Evolutionary conservation across 2,329 filamentous ascomycete genomes (phyloP).

Genomic region (Dactylellina drechsleri): DNA sequence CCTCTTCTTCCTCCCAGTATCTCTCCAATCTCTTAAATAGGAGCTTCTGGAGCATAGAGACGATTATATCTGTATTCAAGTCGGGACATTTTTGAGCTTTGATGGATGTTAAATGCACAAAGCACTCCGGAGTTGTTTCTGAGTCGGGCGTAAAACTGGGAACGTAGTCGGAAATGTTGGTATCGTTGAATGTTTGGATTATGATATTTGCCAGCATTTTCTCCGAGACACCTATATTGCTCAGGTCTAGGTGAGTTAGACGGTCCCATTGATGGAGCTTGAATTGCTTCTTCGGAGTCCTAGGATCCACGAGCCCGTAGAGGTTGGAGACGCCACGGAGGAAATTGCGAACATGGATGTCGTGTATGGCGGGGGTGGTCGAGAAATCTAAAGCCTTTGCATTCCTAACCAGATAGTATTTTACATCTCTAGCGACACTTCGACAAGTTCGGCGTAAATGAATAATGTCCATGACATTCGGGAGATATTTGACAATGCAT

Average conservation of each 20-base stretch:
- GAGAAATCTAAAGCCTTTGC: conserved; percentile 40
- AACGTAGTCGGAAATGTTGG: conserved; percentile 11
- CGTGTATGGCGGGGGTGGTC: conserved; percentile 22
- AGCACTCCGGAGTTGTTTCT: conserved; percentile 27
- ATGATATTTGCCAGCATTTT: conserved; percentile 39
- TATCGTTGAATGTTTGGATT: conserved; percentile 36
- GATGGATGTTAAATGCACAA: conserved; percentile 37
- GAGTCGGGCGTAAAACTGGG: conserved; percentile 13
- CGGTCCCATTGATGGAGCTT: conserved; percentile 35
- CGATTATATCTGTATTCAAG: conserved; percentile 17
- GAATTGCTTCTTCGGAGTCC: neutral
- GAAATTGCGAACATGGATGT: conserved; percentile 35
- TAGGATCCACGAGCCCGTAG: neutral
- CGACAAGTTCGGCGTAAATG: conserved; percentile 30
- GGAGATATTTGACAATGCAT: conserved; percentile 42
- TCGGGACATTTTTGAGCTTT: conserved; percentile 34
- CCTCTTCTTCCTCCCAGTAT: conserved; percentile 37
- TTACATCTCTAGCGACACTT: conserved; percentile 23
- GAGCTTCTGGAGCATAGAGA: conserved; percentile 30
- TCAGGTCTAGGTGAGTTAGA: conserved; percentile 38
- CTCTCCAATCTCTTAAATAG: conserved; percentile 25
- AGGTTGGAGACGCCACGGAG: conserved; percentile 24
- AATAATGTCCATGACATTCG: conserved; percentile 47
- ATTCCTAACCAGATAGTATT: conserved; percentile 36
- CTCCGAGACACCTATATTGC: conserved; percentile 41